A percentile compares a stretch with the other conserved stretches of the same genome.
Evolutionary conservation across 164 flowering plant genomes (phyloP).

Genomic region (Annona squamosa): DNA sequence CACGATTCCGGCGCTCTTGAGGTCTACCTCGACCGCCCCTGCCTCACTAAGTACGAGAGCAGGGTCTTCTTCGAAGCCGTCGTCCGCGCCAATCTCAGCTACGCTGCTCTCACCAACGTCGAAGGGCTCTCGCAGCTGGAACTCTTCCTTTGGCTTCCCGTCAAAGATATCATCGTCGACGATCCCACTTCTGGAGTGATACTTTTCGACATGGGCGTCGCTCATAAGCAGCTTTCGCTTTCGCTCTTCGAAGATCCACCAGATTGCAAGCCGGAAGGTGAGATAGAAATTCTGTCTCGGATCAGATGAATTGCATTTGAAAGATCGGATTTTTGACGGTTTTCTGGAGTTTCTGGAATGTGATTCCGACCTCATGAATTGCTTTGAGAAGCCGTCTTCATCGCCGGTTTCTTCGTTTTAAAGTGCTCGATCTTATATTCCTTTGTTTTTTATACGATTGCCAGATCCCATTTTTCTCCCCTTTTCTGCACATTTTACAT

Average conservation of each 20-base stretch:
- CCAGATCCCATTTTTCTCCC: too few relatives aligned
- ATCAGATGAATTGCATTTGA: not conserved
- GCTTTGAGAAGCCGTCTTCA: too few relatives aligned
- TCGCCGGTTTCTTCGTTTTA: too few relatives aligned
- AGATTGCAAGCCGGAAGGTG: slow-evolving; percentile 21
- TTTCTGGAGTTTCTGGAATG: not conserved
- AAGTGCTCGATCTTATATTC: too few relatives aligned
- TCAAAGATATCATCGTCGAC: slow-evolving; percentile 61
- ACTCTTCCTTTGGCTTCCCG: slow-evolving; percentile 84
- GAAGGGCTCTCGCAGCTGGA: slow-evolving; percentile 73
- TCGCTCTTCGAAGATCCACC: slow-evolving; percentile 82
- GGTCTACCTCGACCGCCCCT: slow-evolving; percentile 58
- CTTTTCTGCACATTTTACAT: too few relatives aligned
- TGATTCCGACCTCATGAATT: too few relatives aligned
- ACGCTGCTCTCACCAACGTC: slow-evolving; percentile 58
- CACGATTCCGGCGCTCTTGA: slow-evolving; percentile 46
- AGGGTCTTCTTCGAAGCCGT: slow-evolving; percentile 61
- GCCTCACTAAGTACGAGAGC: slow-evolving; percentile 64
- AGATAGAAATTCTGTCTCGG: not conserved
- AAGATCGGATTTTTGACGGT: not conserved
- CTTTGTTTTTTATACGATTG: too few relatives aligned
- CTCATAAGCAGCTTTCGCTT: slow-evolving; percentile 71
- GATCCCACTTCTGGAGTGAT: slow-evolving; percentile 77
- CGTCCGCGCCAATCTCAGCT: slow-evolving; percentile 64
- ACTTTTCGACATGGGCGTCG: slow-evolving; percentile 65